Evolutionary conservation across 495 filamentous ascomycete genomes (phyloP).

Genomic region (Chaetomidium leptoderma): DNA sequence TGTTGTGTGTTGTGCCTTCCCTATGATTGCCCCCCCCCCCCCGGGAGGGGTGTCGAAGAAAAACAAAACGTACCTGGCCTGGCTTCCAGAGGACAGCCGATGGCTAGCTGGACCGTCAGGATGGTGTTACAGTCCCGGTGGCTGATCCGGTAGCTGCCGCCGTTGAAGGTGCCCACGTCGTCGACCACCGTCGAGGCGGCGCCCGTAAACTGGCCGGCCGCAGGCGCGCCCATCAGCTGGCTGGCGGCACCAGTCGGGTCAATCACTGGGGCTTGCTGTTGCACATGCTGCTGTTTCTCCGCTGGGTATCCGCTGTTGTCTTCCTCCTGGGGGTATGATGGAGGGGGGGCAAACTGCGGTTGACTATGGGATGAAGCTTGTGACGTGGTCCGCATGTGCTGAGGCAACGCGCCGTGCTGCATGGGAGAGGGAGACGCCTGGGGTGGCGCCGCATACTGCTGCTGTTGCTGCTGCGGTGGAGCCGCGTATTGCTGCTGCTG

Average conservation of each 20-base stretch:
- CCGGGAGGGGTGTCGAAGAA: neutral
- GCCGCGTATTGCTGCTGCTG: conserved; percentile 30
- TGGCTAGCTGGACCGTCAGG: conserved; percentile 81
- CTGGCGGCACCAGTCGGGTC: conserved; percentile 28
- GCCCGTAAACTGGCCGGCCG: conserved; percentile 53
- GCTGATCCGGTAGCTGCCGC: conserved; percentile 87
- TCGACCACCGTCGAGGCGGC: conserved; percentile 57
- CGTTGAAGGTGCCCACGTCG: conserved; percentile 91
- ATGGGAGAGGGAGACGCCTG: conserved; percentile 12
- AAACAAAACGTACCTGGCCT: conserved; percentile 61
- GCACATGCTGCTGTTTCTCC: conserved; percentile 34
- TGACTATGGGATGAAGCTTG: conserved; percentile 30
- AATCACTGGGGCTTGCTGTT: conserved; percentile 26
- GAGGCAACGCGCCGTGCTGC: conserved; percentile 28
- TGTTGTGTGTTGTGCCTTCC: neutral
- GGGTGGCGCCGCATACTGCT: conserved; percentile 15
- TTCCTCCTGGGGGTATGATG: conserved; percentile 34
- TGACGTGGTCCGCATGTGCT: conserved; percentile 28
- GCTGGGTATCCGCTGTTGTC: conserved; percentile 31
- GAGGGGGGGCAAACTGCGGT: conserved; percentile 31
- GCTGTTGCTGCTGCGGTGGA: conserved; percentile 25
- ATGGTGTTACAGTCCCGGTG: conserved; percentile 89
- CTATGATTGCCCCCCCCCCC: too few species aligned
- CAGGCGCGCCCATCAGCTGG: conserved; percentile 32
- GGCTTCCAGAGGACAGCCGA: conserved; percentile 76